Evolutionary conservation across 106 monocot species (phyloP).

Genomic region (Dendrobium officinale): DNA sequence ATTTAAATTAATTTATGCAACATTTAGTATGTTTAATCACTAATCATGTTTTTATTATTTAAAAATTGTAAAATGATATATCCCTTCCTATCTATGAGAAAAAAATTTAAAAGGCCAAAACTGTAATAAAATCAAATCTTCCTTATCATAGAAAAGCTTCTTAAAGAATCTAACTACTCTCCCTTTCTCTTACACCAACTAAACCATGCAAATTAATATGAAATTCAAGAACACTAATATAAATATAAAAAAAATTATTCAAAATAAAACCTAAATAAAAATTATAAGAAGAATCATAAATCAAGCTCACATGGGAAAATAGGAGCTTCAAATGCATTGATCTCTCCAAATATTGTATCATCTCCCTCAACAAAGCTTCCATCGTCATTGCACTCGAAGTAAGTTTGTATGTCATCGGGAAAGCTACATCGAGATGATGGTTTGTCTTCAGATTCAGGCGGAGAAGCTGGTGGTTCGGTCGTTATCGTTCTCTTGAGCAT

Average conservation of each 20-base stretch:
- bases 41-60: background rate
- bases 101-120: too few relatives aligned
- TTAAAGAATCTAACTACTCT: too few relatives aligned
- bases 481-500: constrained; percentile 23
- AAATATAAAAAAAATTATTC: background rate
- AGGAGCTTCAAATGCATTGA: constrained; percentile 35
- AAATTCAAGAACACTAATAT: background rate
- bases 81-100: background rate
- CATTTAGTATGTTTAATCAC: background rate
- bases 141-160: too few relatives aligned
- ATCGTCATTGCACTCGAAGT: constrained; percentile 33
- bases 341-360: constrained; percentile 50
- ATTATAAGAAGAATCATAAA: background rate
- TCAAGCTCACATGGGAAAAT: constrained; percentile 51
- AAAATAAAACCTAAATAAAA: background rate
- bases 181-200: background rate
- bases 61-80: background rate
- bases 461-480: constrained; percentile 6
- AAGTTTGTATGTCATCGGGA: constrained; percentile 59
- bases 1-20: background rate
- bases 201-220: background rate
- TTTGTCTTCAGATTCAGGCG: constrained; percentile 17
- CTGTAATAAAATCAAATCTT: too few relatives aligned
- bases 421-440: constrained; percentile 31
- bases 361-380: constrained; percentile 21